These are phyloP conservation scores for Trichosporon sp. DNA, from an alignment of 1,284 basidiomycete genomes.

Conservation along the genomic window DNA sequence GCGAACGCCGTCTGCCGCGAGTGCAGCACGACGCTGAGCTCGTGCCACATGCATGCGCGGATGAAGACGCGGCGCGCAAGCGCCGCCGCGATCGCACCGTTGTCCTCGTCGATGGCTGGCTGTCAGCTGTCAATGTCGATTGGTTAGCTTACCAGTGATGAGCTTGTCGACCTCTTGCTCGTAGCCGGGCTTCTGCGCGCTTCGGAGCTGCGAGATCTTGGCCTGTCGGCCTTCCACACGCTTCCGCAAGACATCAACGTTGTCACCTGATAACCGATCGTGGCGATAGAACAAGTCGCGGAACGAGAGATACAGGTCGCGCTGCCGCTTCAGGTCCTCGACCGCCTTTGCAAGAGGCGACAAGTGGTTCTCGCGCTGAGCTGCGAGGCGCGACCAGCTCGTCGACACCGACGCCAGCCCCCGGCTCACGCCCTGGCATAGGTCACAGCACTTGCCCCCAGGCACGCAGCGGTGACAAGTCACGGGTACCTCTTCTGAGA, in stretches of 20 bases:
- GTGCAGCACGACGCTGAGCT: conserved; percentile 78
- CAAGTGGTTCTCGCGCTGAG: conserved; percentile 61
- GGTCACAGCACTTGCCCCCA: conserved; percentile 60
- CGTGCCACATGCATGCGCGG: conserved; percentile 86
- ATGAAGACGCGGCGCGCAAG: conserved; percentile 74
- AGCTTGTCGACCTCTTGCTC: conserved; percentile 74
- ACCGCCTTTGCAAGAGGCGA: conserved; percentile 15
- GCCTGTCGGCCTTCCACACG: conserved; percentile 68
- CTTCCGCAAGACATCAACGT: conserved; percentile 77
- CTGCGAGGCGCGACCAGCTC: conserved; percentile 68
- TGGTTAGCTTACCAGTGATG: conserved; percentile 33
- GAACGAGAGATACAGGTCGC: conserved; percentile 79
- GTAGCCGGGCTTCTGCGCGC: conserved; percentile 70
- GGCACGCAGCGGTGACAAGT: conserved; percentile 49
- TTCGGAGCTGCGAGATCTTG: conserved; percentile 68
- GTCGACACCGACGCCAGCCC: conserved; percentile 65
- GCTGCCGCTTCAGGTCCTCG: conserved; percentile 59
- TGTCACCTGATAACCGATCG: conserved; percentile 73
- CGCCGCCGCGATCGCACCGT: conserved; percentile 57
- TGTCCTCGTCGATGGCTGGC: conserved; percentile 44
- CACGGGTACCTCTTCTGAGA: conserved; percentile 58
- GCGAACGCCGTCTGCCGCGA: conserved; percentile 77
- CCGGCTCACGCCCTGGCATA: conserved; percentile 71
- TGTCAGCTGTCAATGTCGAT: neutral
- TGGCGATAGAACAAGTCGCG: conserved; percentile 78